Conservation (phyloP, 192 early-diverging fungal genomes). For the Diversispora eburnea region DNA sequence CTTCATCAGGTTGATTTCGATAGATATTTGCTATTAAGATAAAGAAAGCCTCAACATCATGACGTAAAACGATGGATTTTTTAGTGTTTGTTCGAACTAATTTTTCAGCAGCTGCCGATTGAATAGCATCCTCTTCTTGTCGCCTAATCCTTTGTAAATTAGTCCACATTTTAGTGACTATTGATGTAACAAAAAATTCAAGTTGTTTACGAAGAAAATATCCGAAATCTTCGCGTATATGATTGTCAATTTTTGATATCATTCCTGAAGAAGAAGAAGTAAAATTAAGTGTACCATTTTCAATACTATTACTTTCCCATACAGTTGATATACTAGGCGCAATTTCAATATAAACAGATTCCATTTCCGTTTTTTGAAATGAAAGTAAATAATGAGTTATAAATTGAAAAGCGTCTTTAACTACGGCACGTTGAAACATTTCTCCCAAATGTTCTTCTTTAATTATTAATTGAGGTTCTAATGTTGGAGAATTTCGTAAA, state of each 20-base stretch:
- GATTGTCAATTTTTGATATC: not conserved
- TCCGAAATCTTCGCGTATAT: conserved; percentile 30
- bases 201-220: conserved; percentile 31
- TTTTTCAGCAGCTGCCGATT: conserved; percentile 6
- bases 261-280: conserved; percentile 2
- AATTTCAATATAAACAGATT: not conserved
- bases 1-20: conserved; percentile 69
- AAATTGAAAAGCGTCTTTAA: conserved; percentile 58
- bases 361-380: conserved; percentile 33
- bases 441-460: conserved; percentile 41
- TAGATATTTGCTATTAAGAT: conserved; percentile 70
- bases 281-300: conserved; percentile 14
- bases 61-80: conserved; percentile 31
- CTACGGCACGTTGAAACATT: conserved; percentile 53
- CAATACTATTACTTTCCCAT: not conserved
- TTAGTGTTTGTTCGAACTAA: not conserved
- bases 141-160: conserved; percentile 60
- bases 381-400: conserved; percentile 61
- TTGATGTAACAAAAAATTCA: conserved; percentile 26
- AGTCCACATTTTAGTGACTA: conserved; percentile 54
- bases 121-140: conserved; percentile 63
- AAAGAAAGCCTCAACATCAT: conserved; percentile 70
- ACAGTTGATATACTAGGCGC: not conserved
- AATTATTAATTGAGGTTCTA: conserved; percentile 42
- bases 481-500: conserved; percentile 44